Evolutionary conservation across 306 rosid genomes (phyloP).

Genomic region (Pterocarpus santalinus): DNA sequence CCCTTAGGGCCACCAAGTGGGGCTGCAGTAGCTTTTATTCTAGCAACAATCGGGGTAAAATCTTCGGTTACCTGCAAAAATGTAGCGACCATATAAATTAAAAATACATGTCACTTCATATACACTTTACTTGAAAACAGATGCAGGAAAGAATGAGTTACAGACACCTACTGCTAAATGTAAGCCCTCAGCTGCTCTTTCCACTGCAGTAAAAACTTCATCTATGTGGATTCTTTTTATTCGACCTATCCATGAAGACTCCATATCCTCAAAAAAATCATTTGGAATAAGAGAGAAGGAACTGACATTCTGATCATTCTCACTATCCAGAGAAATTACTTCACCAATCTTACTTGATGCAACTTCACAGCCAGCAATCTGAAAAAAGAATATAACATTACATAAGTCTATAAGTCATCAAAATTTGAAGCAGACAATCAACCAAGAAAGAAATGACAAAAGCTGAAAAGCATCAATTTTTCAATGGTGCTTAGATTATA

Average conservation of each 20-base stretch:
- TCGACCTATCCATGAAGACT: constrained; percentile 89
- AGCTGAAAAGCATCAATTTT: too few relatives aligned
- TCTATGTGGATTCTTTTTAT: constrained; percentile 81
- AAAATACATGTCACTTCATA: constrained; percentile 19
- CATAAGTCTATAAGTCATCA: constrained; percentile 27
- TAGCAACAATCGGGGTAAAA: constrained; percentile 77
- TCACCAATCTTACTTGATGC: constrained; percentile 74
- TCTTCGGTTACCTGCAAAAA: constrained; percentile 81
- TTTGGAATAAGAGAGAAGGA: constrained; percentile 73
- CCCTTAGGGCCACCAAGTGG: constrained; percentile 96
- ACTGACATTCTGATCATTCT: constrained; percentile 70
- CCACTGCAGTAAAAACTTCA: constrained; percentile 71
- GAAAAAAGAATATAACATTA: constrained; percentile 26
- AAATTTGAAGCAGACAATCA: too few relatives aligned
- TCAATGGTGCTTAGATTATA: too few relatives aligned
- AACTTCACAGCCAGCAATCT: constrained; percentile 82
- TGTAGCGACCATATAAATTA: constrained; percentile 28
- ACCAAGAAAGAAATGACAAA: too few relatives aligned
- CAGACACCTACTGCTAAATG: constrained; percentile 73
- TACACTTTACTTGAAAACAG: constrained; percentile 38
- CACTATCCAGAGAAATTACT: constrained; percentile 75
- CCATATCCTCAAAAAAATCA: constrained; percentile 93
- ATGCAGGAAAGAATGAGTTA: neutral
- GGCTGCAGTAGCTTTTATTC: constrained; percentile 80
- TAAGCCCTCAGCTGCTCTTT: constrained; percentile 79